phyloP scores from a whole-genome alignment of 805 yeast species.

The Hanseniaspora guilliermondii region DNA sequence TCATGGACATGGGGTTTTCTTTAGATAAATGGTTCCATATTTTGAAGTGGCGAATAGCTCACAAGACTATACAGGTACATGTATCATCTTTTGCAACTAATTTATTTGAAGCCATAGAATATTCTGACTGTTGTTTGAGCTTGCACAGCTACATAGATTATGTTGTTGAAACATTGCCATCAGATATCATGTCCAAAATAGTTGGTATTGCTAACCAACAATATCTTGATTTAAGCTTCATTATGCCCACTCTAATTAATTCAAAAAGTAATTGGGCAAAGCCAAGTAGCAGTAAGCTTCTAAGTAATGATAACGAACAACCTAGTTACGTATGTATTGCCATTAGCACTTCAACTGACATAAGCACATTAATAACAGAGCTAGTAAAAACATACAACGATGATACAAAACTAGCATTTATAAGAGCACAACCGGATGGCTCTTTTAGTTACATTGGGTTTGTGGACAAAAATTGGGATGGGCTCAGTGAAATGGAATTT shows the following conservation, averaged over 20 bases:
- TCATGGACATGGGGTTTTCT: background rate
- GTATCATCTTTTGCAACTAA: background rate
- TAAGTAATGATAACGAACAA: background rate
- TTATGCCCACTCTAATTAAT: background rate
- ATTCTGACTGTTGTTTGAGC: background rate
- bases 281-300: background rate
- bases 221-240: background rate
- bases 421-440: conserved; percentile 35
- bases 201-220: conserved; percentile 1
- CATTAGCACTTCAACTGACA: conserved; percentile 19
- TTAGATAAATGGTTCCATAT: conserved; percentile 6
- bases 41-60: background rate
- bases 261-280: background rate
- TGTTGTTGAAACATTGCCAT: background rate
- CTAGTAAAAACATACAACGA: conserved; percentile 25
- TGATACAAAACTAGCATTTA: conserved; percentile 37
- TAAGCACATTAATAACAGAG: conserved; percentile 22
- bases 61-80: background rate
- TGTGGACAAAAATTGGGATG: conserved; percentile 34
- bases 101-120: background rate
- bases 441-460: conserved; percentile 35
- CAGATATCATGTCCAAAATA: background rate
- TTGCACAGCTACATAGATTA: background rate
- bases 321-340: background rate
- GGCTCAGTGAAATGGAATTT: conserved; percentile 33